Base-by-base conservation (phyloP, 1,139 yeast species). In the Eremothecium sinecaudum region DNA sequence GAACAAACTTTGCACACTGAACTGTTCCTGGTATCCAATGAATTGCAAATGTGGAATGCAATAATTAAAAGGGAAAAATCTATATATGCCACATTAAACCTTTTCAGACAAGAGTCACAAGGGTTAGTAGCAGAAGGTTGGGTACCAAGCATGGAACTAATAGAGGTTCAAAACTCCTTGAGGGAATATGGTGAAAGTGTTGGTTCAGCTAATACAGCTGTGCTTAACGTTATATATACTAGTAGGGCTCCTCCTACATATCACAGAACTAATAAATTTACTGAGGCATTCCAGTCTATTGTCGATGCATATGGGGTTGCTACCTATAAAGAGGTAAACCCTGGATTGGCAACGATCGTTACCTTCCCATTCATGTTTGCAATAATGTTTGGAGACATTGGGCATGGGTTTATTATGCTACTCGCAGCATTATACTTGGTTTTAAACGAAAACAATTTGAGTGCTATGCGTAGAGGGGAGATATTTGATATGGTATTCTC, bases 351-450 rank as follows among this genome's bases (percentile, higher is more conserved):
- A 18, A 80, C 92, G 2, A 69, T 78, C 36, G 75, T 80, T 17
- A 80, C 92, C 2, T 80, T 80, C 64, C 92, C 92, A 24, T 80
- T 80, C 52, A 77, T 80, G 84, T 80, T 80, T 61, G 87, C 92
- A 22, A 75, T 80, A 46, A 80, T 80, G 92, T 80, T 80, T 64
- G 92, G 92, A 67, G 92, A 80, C 61, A 59, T 79, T 42, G 92
- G 92, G 17, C 92, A 80, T 56, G 92, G 92, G 3, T 66, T 79
- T 43, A 67, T 80, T 38, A 61, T 80, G 50, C 60, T 73, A 31
- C 59, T 76, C 42, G 76, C 78, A 20, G 86, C 83, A 1, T 55
- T 66, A 25, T 53, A 64, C 14, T 61, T 80, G 45, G 84, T 80
- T 5, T 48, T 69, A 35, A 73, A 75, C 49, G 90, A 80, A 52